phyloP scores from a whole-genome alignment of 2,329 filamentous ascomycete genomes.

The Proliferodiscus dingleyae region DNA sequence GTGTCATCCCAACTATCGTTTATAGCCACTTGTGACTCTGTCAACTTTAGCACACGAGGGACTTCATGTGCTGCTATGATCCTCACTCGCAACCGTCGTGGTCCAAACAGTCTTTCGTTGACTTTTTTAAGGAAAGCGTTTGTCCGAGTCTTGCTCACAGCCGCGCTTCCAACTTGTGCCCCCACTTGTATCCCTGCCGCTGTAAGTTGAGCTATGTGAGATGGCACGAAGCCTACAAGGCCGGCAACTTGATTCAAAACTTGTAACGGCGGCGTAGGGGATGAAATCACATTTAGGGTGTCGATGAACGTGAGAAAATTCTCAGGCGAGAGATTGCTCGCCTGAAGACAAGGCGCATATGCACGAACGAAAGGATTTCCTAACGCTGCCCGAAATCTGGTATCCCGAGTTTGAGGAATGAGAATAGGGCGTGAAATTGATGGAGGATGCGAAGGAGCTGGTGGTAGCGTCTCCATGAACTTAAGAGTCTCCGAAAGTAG shows the following conservation, averaged over 20 bases:
- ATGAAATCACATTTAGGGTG: slow-evolving; percentile 33
- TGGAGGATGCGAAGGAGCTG: not conserved
- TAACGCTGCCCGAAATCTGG: not conserved
- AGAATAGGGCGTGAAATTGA: slow-evolving; percentile 8
- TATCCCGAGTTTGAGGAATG: slow-evolving; percentile 9
- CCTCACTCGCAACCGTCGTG: slow-evolving; percentile 29
- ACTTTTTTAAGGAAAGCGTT: slow-evolving; percentile 28
- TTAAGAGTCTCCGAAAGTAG: slow-evolving; percentile 1
- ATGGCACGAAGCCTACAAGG: slow-evolving; percentile 28
- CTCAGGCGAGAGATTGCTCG: slow-evolving; percentile 21
- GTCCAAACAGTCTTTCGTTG: slow-evolving; percentile 32
- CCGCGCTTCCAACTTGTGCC: slow-evolving; percentile 21
- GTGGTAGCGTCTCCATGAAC: not conserved
- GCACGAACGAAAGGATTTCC: slow-evolving; percentile 27
- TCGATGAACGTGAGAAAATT: slow-evolving; percentile 35
- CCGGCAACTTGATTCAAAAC: slow-evolving; percentile 24
- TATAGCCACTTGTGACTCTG: slow-evolving; percentile 19
- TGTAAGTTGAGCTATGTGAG: slow-evolving; percentile 22
- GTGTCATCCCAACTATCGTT: slow-evolving; percentile 10
- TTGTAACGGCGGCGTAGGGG: slow-evolving; percentile 29
- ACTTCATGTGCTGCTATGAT: slow-evolving; percentile 26
- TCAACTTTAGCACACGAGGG: slow-evolving; percentile 21
- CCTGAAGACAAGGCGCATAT: slow-evolving; percentile 21
- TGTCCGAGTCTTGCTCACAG: slow-evolving; percentile 26
- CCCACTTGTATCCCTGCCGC: slow-evolving; percentile 19